Evolutionary conservation across 2,329 filamentous ascomycete genomes (phyloP), one percentile per base, ranked within the genome.

Genomic region (Sporothrix euskadiensis): DNA sequence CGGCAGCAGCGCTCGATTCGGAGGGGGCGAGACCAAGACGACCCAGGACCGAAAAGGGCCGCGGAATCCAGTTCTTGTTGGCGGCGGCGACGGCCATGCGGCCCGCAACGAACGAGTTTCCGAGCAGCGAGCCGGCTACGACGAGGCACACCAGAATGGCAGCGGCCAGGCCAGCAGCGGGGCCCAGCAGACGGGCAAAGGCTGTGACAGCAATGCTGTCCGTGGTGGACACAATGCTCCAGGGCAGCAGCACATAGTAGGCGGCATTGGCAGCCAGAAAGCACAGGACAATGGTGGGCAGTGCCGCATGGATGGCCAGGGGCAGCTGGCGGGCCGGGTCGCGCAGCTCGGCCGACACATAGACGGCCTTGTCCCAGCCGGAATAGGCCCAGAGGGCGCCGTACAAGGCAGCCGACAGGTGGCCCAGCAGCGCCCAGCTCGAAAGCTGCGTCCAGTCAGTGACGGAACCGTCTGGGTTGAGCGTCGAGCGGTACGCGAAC

Each of bases 191-290:
- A 65, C 81, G 84, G 30, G 81, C 87, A 76, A 86, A 87, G 22
- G 83, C 88, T 4, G 88, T 89, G 83, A 91, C 88, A 3, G 89
- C 89, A 0, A 91, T 86, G 30, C 88, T 89, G 75, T 91, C 87
- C 0, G 86, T 90, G 0, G 84, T 86, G 0, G 88, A 87, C 1
- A 91, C 82, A 0, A 86, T 81, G 30, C 85, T 79, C 88, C 88
- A 90, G 0, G 89, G 88, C 0, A 91, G 82, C 1, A 91, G 81
- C 26, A 90, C 83, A 75, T 91, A 91, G 79, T 90, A 91, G 1
- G 88, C 85, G 0, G 88, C 82, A 75, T 91, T 91, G 1, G 88
- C 86, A 0, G 86, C 82, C 39, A 90, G 82, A 77, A 89, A 91
- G 73, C 87, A 89, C 1, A 86, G 74, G 0, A 90, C 84, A 22